Conservation (phyloP, 768 basidiomycete genomes). For the Coprinellus aureogranulatus region DNA sequence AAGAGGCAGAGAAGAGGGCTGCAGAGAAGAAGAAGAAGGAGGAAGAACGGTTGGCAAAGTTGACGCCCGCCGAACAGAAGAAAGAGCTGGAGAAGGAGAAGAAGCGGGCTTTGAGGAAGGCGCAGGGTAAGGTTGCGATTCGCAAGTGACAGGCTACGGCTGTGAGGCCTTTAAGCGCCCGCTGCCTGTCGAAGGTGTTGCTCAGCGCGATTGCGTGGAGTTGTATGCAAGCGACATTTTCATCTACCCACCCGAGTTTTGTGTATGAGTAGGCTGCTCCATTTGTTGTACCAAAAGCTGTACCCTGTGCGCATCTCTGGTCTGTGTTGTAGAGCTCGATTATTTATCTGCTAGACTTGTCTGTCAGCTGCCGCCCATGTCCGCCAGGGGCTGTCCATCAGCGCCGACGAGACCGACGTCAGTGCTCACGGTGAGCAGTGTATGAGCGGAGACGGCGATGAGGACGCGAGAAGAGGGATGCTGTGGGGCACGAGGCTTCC, state of each 20-base stretch:
- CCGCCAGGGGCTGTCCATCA: no score
- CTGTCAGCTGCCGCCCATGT: no score
- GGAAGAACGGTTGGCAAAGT: constrained; percentile 67
- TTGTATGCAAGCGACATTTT: no score
- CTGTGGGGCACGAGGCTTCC: background rate
- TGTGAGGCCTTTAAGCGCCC: background rate
- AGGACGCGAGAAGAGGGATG: background rate
- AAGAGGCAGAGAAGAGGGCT: constrained; percentile 69
- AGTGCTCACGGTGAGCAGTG: background rate
- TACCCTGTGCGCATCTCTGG: no score
- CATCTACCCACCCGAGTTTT: no score
- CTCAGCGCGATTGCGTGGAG: no score
- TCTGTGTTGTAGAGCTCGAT: no score
- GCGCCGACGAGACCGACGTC: background rate
- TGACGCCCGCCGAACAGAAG: constrained; percentile 79
- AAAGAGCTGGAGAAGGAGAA: constrained; percentile 79
- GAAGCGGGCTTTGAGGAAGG: constrained; percentile 67
- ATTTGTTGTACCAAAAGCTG: no score
- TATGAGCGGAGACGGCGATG: background rate
- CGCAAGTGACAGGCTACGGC: constrained; percentile 37
- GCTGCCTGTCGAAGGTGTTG: background rate
- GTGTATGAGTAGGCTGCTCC: no score
- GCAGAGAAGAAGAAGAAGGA: constrained; percentile 72
- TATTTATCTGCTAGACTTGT: no score
- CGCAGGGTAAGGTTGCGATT: constrained; percentile 57